phyloP scores from a whole-genome alignment of 495 filamentous ascomycete genomes.

The Podospora pseudocomata region DNA sequence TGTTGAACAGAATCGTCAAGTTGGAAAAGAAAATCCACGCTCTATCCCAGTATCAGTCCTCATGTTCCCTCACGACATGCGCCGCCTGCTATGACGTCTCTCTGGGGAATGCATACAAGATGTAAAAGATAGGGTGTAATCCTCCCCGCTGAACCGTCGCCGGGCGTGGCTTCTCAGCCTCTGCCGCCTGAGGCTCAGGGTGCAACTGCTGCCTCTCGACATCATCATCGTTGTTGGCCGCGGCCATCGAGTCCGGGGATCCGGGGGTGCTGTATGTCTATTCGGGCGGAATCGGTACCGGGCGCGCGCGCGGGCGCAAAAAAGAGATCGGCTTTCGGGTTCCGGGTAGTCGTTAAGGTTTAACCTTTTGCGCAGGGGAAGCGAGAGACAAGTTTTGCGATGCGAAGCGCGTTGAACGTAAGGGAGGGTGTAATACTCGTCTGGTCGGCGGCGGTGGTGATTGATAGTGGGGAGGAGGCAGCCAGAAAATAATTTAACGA shows the following conservation, averaged over 20 bases:
- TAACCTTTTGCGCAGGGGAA: not conserved
- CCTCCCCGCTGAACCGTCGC: conserved; percentile 12
- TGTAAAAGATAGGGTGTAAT: conserved; percentile 24
- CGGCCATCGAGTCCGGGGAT: not conserved
- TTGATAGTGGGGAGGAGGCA: too few species aligned
- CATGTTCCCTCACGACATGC: not conserved
- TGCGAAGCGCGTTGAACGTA: not conserved
- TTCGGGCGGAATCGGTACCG: not conserved
- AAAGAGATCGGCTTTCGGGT: not conserved
- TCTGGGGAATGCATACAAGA: conserved; percentile 14
- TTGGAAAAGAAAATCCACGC: conserved; percentile 88
- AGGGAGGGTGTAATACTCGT: not conserved
- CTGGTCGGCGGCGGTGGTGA: too few species aligned
- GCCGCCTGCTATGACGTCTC: not conserved
- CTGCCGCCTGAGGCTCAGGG: not conserved
- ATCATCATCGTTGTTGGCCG: conserved; percentile 22
- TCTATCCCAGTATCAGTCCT: conserved; percentile 39
- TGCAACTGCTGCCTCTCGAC: conserved; percentile 18
- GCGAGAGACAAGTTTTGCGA: conserved; percentile 2
- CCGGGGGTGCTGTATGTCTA: not conserved
- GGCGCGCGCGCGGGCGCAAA: not conserved
- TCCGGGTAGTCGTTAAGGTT: not conserved
- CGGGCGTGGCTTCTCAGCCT: conserved; percentile 22
- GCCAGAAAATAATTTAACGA: too few species aligned
- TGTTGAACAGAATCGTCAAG: conserved; percentile 90